These are phyloP conservation scores for Gymnopus androsaceus DNA, from an alignment of 1,284 basidiomycete species.

Conservation along the genomic window DNA sequence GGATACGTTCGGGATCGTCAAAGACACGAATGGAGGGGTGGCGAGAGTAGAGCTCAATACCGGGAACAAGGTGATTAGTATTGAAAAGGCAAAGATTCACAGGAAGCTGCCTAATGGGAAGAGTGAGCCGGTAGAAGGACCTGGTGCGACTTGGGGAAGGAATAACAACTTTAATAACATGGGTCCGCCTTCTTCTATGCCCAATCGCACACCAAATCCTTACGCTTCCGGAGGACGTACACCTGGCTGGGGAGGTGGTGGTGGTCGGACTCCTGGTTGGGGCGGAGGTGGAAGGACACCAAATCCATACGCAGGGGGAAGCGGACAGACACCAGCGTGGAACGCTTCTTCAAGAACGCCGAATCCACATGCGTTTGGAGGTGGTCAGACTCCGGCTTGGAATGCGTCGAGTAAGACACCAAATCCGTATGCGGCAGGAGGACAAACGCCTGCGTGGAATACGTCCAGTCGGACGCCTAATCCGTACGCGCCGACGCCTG, in stretches of 20 bases:
- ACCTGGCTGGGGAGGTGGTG: conserved; percentile 40
- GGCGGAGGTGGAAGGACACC: conserved; percentile 67
- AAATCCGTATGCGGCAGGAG: conserved; percentile 66
- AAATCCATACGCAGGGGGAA: conserved; percentile 54
- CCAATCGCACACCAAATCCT: conserved; percentile 43
- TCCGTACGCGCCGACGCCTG: conserved; percentile 55
- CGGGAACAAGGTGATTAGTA: conserved; percentile 87
- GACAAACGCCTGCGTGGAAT: conserved; percentile 61
- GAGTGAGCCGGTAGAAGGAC: conserved; percentile 45
- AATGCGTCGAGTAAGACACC: conserved; percentile 63
- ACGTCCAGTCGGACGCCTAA: conserved; percentile 60
- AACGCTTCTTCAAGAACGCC: conserved; percentile 59
- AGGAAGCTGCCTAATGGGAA: conserved; percentile 65
- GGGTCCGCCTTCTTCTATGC: conserved; percentile 19
- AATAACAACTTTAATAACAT: conserved; percentile 13
- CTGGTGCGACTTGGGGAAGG: conserved; percentile 16
- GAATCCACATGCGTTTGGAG: conserved; percentile 60
- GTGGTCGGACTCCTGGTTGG: neutral
- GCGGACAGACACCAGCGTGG: conserved; percentile 57
- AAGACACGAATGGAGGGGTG: conserved; percentile 88
- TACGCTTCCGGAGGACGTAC: conserved; percentile 43
- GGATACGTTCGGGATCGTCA: conserved; percentile 91
- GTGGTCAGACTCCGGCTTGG: conserved; percentile 61
- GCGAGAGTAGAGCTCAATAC: conserved; percentile 92
- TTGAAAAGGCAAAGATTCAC: conserved; percentile 81